phyloP scores from a whole-genome alignment of 495 filamentous ascomycete genomes.

The Podospora pseudopauciseta region DNA sequence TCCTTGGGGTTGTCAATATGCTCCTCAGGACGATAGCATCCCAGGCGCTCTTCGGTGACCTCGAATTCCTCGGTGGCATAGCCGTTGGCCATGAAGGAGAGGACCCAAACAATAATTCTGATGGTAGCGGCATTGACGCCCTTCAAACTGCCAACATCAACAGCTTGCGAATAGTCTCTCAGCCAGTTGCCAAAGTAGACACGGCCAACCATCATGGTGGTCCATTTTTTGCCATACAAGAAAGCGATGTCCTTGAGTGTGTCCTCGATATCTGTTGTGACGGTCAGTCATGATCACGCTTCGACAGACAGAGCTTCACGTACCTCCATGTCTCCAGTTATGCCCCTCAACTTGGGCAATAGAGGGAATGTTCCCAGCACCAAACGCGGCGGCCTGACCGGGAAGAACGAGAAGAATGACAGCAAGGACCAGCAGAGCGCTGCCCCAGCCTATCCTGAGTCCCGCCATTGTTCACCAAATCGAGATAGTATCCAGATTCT shows the following conservation, averaged over 20 bases:
- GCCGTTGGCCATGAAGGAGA: constrained; percentile 88
- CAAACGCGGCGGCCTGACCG: constrained; percentile 69
- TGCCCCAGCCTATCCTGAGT: constrained; percentile 37
- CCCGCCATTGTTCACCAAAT: constrained; percentile 34
- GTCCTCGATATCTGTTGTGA: constrained; percentile 69
- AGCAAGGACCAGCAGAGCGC: constrained; percentile 45
- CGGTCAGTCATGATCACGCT: background rate
- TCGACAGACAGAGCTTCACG: constrained; percentile 9
- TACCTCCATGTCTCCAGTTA: constrained; percentile 90
- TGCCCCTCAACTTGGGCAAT: constrained; percentile 90
- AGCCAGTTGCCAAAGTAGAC: constrained; percentile 90
- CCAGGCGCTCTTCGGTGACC: constrained; percentile 85
- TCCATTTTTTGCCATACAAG: constrained; percentile 91
- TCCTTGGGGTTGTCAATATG: constrained; percentile 91
- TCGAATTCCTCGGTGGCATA: constrained; percentile 98
- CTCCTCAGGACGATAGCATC: constrained; percentile 91
- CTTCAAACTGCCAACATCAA: constrained; percentile 90
- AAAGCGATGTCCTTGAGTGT: constrained; percentile 85
- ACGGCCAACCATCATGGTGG: constrained; percentile 78
- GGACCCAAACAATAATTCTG: constrained; percentile 82
- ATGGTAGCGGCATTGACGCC: constrained; percentile 87
- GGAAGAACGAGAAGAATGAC: constrained; percentile 61
- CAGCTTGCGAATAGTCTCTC: constrained; percentile 76
- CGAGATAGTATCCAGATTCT: background rate
- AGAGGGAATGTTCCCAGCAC: constrained; percentile 92